Evolutionary conservation across 495 filamentous ascomycete genomes (phyloP).

Genomic region (Glarea lozoyensis): DNA sequence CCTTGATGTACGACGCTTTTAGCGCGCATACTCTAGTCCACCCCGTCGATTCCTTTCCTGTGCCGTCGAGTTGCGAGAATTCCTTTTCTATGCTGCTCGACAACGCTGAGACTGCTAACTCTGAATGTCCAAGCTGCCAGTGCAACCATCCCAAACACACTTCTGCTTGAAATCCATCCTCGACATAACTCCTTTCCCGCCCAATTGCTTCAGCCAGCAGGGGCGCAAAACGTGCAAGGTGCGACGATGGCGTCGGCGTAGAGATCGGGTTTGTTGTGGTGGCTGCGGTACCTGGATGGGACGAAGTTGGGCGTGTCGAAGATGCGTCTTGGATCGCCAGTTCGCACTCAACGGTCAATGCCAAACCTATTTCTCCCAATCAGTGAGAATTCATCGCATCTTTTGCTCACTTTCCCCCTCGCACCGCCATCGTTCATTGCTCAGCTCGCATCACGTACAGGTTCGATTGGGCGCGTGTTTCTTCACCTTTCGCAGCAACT

Average conservation of each 20-base stretch:
- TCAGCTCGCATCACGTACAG: constrained; percentile 62
- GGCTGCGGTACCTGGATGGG: constrained; percentile 12
- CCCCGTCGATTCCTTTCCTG: constrained; percentile 40
- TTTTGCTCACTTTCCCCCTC: no score
- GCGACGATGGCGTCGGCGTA: no score
- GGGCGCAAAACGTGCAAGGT: constrained; percentile 44
- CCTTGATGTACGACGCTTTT: constrained; percentile 69
- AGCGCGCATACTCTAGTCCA: constrained; percentile 77
- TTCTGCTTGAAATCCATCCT: constrained; percentile 72
- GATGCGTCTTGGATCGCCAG: constrained; percentile 44
- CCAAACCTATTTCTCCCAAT: constrained; percentile 62
- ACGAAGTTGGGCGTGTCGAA: constrained; percentile 32
- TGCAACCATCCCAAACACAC: constrained; percentile 79
- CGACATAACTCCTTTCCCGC: constrained; percentile 22
- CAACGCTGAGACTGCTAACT: constrained; percentile 48
- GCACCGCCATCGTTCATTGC: no score
- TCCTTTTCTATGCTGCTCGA: constrained; percentile 51
- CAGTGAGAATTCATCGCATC: no score
- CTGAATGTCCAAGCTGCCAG: constrained; percentile 61
- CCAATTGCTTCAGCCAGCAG: constrained; percentile 62
- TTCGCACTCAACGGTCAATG: constrained; percentile 67
- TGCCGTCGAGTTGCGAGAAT: constrained; percentile 37
- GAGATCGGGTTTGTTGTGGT: no score
- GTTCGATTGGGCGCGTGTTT: constrained; percentile 84
- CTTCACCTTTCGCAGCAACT: constrained; percentile 80